A percentile compares a stretch with the other conserved stretches of the same genome.
These are phyloP conservation scores for Nannochloris sp. DNA, from an alignment of 139 green algal genomes.

Conservation along the genomic window DNA sequence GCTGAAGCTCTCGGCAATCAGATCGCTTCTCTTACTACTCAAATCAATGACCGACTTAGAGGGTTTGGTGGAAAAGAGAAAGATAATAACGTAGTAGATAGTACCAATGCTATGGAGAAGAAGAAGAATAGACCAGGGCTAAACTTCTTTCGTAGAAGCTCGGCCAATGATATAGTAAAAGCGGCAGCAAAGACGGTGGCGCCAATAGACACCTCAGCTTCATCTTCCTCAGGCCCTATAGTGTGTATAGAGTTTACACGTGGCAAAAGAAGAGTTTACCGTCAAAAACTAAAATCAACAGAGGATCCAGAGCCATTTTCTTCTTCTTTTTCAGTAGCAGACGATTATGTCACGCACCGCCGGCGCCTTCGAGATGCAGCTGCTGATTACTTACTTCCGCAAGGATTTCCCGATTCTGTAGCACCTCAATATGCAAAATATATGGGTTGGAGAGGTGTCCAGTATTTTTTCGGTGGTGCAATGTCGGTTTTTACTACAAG, in stretches of 20 bases:
- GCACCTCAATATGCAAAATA: conserved; percentile 69
- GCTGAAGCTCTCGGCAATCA: too few relatives aligned
- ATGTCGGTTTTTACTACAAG: conserved; percentile 45
- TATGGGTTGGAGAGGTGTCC: conserved; percentile 75
- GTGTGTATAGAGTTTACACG: conserved; percentile 34
- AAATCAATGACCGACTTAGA: too few relatives aligned
- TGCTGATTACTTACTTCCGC: conserved; percentile 30
- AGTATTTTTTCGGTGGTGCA: conserved; percentile 78
- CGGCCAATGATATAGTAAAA: too few relatives aligned
- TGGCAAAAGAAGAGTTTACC: conserved; percentile 34
- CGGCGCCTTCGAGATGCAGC: conserved; percentile 13
- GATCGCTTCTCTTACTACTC: too few relatives aligned
- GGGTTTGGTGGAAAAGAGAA: too few relatives aligned
- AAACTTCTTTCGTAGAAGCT: too few relatives aligned
- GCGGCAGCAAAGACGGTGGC: too few relatives aligned
- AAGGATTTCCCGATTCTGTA: conserved; percentile 67
- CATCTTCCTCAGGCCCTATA: too few relatives aligned
- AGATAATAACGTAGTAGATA: too few relatives aligned
- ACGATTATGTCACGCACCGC: conserved; percentile 29
- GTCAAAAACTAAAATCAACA: neutral
- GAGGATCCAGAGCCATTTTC: neutral
- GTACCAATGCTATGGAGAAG: too few relatives aligned
- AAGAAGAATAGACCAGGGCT: too few relatives aligned
- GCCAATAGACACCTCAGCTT: too few relatives aligned
- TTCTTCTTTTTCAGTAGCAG: conserved; percentile 42